phyloP scores from a whole-genome alignment of 768 basidiomycete genomes.

The Mycena latifolia region DNA sequence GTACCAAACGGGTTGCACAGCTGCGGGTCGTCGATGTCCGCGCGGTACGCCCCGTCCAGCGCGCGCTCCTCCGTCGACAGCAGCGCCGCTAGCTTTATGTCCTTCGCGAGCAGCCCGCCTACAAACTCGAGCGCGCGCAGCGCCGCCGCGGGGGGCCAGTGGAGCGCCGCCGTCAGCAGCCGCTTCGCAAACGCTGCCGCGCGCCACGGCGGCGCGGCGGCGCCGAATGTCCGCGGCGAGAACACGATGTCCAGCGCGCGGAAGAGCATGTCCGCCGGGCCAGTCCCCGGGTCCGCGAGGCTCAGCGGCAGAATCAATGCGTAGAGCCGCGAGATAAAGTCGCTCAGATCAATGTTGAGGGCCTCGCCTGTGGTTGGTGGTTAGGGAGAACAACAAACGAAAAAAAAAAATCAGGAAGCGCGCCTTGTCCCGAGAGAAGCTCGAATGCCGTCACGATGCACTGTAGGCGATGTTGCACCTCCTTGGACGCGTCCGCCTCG shows the following conservation, averaged over 20 bases:
- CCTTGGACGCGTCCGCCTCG: constrained; percentile 44
- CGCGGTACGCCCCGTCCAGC: constrained; percentile 86
- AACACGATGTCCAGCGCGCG: constrained; percentile 86
- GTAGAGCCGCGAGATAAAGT: constrained; percentile 90
- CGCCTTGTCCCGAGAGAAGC: constrained; percentile 95
- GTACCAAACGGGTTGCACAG: constrained; percentile 85
- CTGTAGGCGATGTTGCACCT: constrained; percentile 73
- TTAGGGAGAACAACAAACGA: constrained; percentile 10
- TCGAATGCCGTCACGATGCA: constrained; percentile 99
- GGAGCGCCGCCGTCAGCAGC: constrained; percentile 82
- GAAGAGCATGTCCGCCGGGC: constrained; percentile 80
- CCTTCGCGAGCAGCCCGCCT: constrained; percentile 75
- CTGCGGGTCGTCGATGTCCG: constrained; percentile 91
- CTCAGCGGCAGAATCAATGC: constrained; percentile 82
- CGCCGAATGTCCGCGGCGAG: constrained; percentile 73
- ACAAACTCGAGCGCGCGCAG: constrained; percentile 83
- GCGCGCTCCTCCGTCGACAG: constrained; percentile 89
- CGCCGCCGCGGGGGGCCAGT: constrained; percentile 80
- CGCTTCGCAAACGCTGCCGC: constrained; percentile 95
- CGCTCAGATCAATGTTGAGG: constrained; percentile 94
- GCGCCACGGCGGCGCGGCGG: constrained; percentile 74
- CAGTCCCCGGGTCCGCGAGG: constrained; percentile 70
- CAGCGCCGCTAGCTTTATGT: constrained; percentile 86
- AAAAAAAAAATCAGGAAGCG: constrained; percentile 34
- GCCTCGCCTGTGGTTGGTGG: constrained; percentile 79